These are phyloP conservation scores for Pyrus communis DNA, from an alignment of 306 rosid genomes.

Conservation along the genomic window DNA sequence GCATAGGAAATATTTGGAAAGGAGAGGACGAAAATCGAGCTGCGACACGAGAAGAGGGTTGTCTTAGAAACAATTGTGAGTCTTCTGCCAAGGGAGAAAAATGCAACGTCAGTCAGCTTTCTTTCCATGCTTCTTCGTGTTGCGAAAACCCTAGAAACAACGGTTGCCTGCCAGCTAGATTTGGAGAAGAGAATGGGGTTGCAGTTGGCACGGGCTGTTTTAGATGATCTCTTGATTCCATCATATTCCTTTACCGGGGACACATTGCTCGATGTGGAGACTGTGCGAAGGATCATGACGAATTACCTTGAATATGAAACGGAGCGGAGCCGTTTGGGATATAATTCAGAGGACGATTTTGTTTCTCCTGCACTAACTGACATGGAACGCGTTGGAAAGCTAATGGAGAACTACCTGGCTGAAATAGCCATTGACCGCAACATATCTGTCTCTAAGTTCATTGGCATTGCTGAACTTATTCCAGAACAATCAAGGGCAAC, in stretches of 20 bases:
- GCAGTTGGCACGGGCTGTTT: conserved; percentile 70
- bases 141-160: conserved; percentile 73
- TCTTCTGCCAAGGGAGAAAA: conserved; percentile 78
- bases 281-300: conserved; percentile 63
- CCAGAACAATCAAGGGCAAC: conserved; percentile 77
- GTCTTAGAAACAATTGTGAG: conserved; percentile 83
- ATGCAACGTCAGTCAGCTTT: conserved; percentile 81
- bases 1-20: conserved; percentile 65
- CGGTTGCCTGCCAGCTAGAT: conserved; percentile 91
- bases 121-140: conserved; percentile 83
- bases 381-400: conserved; percentile 56
- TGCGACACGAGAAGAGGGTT: conserved; percentile 69
- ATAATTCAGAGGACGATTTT: conserved; percentile 38
- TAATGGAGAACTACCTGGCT: conserved; percentile 78
- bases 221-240: conserved; percentile 91
- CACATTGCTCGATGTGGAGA: conserved; percentile 78
- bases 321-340: conserved; percentile 26
- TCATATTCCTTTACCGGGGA: conserved; percentile 71
- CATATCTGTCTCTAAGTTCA: conserved; percentile 60
- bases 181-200: conserved; percentile 79
- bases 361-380: conserved; percentile 51
- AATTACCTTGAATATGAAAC: conserved; percentile 53
- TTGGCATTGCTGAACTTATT: conserved; percentile 60
- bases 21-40: conserved; percentile 79
- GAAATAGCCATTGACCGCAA: conserved; percentile 79